These are phyloP conservation scores for Ceratocystis papillata DNA, from an alignment of 2,329 filamentous ascomycete species.

Conservation along the genomic window DNA sequence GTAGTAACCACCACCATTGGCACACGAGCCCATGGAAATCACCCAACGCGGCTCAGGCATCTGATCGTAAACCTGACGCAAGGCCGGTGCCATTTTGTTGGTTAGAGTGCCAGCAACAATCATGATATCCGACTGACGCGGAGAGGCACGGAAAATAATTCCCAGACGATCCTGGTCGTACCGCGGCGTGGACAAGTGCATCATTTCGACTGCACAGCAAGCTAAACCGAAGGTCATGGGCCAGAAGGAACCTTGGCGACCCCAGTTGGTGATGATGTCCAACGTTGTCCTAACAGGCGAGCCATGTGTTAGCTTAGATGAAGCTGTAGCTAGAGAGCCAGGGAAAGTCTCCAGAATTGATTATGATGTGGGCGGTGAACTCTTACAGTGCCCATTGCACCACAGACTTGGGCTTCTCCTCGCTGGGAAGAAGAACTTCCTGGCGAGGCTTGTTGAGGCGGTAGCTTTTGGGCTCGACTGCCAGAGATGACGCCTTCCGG, in stretches of 20 bases:
- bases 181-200: constrained; percentile 76
- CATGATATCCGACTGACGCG: constrained; percentile 83
- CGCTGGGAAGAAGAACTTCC: constrained; percentile 67
- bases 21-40: constrained; percentile 70
- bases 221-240: constrained; percentile 81
- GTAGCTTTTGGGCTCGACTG: constrained; percentile 42
- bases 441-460: constrained; percentile 36
- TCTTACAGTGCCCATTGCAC: constrained; percentile 81
- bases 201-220: constrained; percentile 87
- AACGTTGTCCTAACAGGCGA: constrained; percentile 52
- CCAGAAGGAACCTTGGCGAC: constrained; percentile 73
- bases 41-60: constrained; percentile 91
- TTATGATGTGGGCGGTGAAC: neutral
- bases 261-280: constrained; percentile 75
- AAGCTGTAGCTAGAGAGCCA: neutral
- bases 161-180: constrained; percentile 84
- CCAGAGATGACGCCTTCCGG: constrained; percentile 49
- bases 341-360: neutral
- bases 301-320: neutral
- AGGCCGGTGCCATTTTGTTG: constrained; percentile 90
- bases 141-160: constrained; percentile 83
- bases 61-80: constrained; percentile 88
- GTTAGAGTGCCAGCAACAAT: constrained; percentile 86
- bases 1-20: constrained; percentile 77
- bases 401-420: constrained; percentile 67